Conservation (phyloP, 176 grass and related monocot species). For the Raddia distichophylla region DNA sequence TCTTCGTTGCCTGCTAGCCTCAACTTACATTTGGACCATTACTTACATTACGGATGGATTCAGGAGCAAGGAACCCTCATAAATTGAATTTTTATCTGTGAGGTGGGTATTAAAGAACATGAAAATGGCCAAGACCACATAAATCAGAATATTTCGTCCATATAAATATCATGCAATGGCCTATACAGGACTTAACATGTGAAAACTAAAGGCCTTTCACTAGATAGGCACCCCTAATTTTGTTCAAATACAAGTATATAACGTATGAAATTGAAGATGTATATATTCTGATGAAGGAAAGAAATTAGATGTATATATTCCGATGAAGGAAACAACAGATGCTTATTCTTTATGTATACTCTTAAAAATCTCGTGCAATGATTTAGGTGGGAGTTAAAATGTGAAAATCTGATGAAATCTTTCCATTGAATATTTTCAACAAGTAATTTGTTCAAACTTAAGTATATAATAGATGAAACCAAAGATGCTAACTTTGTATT, state of each 20-base stretch:
- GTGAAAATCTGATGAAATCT: not conserved
- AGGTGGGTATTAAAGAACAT: not conserved
- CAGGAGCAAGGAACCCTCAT: not conserved
- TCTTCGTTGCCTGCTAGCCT: not conserved
- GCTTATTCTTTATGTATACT: too few relatives aligned
- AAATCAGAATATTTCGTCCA: not conserved
- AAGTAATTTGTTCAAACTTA: conserved; percentile 16
- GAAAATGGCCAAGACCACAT: not conserved
- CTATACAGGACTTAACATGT: too few relatives aligned
- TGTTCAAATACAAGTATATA: too few relatives aligned
- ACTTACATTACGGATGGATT: not conserved
- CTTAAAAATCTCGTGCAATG: not conserved
- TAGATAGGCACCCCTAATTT: too few relatives aligned
- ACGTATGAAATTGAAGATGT: too few relatives aligned
- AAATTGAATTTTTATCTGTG: not conserved
- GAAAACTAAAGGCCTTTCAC: too few relatives aligned
- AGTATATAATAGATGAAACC: not conserved
- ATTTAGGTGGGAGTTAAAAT: not conserved
- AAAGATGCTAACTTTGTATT: conserved; percentile 17
- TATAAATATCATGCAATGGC: not conserved
- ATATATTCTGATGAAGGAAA: too few relatives aligned
- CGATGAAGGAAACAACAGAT: too few relatives aligned
- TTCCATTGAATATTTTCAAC: not conserved
- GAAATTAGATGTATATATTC: too few relatives aligned
- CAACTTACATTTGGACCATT: not conserved